Evolutionary conservation across 202 grass and related monocot genomes (phyloP).

Genomic region (Musa balbisiana): DNA sequence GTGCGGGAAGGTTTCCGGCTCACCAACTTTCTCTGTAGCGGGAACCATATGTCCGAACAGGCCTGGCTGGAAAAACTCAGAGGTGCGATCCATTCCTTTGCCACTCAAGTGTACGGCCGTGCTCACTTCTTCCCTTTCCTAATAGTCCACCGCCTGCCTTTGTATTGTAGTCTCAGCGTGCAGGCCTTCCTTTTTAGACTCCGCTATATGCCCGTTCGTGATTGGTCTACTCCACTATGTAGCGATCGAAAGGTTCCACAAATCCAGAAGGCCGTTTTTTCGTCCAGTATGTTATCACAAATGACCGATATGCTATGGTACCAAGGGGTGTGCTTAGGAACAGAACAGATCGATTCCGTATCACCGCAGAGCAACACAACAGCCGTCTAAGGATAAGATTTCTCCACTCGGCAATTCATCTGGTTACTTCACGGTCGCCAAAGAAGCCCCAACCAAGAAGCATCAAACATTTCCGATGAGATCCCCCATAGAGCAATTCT

Average conservation of each 20-base stretch:
- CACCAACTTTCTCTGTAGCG: too few species aligned
- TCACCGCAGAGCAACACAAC: not conserved
- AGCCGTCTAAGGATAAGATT: not conserved
- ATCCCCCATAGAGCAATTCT: not conserved
- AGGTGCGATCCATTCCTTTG: too few species aligned
- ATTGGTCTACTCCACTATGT: not conserved
- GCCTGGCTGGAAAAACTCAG: too few species aligned
- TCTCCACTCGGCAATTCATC: conserved; percentile 1
- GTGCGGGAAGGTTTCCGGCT: too few species aligned
- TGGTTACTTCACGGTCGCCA: not conserved
- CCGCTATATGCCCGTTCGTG: not conserved
- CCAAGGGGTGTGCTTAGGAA: conserved; percentile 15
- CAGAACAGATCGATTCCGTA: conserved; percentile 13
- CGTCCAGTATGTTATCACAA: conserved; percentile 2
- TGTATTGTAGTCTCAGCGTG: too few species aligned
- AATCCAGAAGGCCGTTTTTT: not conserved
- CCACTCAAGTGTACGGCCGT: too few species aligned
- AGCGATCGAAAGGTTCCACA: too few species aligned
- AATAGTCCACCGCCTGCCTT: too few species aligned
- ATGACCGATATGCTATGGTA: conserved; percentile 17
- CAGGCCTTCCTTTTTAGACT: too few species aligned
- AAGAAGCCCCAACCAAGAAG: not conserved
- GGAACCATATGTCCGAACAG: too few species aligned
- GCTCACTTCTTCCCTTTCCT: too few species aligned
- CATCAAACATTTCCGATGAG: conserved; percentile 2